phyloP scores from a whole-genome alignment of 768 basidiomycete species.

The Hygrophorus pudorinus region DNA sequence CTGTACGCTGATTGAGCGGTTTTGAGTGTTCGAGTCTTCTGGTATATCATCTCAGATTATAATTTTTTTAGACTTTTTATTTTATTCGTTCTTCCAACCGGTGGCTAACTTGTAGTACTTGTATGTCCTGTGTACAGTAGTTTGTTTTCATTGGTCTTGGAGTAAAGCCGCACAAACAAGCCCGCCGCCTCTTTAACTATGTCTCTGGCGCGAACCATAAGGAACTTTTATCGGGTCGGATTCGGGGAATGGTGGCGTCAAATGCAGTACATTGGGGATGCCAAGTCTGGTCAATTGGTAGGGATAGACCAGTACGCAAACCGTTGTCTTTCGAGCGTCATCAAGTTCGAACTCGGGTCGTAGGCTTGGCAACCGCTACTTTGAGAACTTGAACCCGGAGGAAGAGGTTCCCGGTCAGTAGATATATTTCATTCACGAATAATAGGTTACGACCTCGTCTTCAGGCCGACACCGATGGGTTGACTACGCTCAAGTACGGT shows the following conservation, averaged over 20 bases:
- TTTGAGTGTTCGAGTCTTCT: no score
- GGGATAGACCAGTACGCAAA: constrained; percentile 75
- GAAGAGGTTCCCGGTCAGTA: constrained; percentile 80
- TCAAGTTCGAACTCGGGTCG: constrained; percentile 1
- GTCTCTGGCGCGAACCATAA: constrained; percentile 66
- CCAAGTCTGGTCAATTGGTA: constrained; percentile 70
- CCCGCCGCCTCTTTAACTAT: constrained; percentile 35
- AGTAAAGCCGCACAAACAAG: no score
- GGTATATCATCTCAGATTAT: constrained; percentile 6
- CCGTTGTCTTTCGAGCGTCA: background rate
- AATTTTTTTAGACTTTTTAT: constrained; percentile 12
- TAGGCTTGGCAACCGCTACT: constrained; percentile 93
- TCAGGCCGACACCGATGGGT: constrained; percentile 95
- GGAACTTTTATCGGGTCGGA: constrained; percentile 67
- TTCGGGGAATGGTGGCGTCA: constrained; percentile 84
- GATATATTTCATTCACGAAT: background rate
- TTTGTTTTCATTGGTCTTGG: no score
- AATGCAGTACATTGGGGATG: constrained; percentile 90
- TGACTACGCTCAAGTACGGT: constrained; percentile 73
- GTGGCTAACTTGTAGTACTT: constrained; percentile 2
- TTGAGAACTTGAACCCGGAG: constrained; percentile 78
- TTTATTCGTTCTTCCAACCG: constrained; percentile 3
- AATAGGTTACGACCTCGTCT: constrained; percentile 3
- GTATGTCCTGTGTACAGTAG: no score
- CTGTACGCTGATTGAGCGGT: constrained; percentile 68